Evolutionary conservation across 2,329 filamentous ascomycete genomes (phyloP).

Genomic region (Herpomyces periplanetae): DNA sequence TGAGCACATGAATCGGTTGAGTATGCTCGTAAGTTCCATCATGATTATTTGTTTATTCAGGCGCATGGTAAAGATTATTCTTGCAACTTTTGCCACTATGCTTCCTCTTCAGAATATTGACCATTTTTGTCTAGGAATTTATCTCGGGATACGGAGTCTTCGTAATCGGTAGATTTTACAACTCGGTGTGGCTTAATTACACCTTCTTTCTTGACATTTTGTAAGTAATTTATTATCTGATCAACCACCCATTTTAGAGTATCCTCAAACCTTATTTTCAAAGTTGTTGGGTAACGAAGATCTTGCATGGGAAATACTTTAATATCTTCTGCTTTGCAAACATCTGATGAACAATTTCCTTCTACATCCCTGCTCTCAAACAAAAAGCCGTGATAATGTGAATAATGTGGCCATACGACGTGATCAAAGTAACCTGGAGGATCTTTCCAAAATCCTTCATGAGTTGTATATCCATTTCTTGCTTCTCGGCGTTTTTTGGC

Average conservation of each 20-base stretch:
- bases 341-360: constrained; percentile 12
- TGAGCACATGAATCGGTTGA: too few relatives aligned
- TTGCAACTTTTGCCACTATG: too few relatives aligned
- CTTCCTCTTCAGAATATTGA: too few relatives aligned
- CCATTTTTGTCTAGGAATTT: too few relatives aligned
- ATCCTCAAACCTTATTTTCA: constrained; percentile 18
- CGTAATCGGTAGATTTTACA: too few relatives aligned
- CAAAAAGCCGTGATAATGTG: constrained; percentile 36
- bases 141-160: too few relatives aligned
- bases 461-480: constrained; percentile 33
- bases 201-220: too few relatives aligned
- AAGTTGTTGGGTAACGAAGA: too few relatives aligned
- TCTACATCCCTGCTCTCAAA: constrained; percentile 28
- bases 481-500: constrained; percentile 25
- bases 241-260: constrained; percentile 28
- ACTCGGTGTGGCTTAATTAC: too few relatives aligned
- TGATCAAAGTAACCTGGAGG: constrained; percentile 74
- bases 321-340: constrained; percentile 11
- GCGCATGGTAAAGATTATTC: too few relatives aligned
- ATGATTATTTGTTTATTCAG: too few relatives aligned
- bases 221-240: constrained; percentile 12
- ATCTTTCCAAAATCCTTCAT: constrained; percentile 69
- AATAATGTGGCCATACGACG: constrained; percentile 87
- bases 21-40: too few relatives aligned
- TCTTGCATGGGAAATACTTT: constrained; percentile 12